Evolutionary conservation across 257 asterid species (phyloP), one percentile per base, ranked within the genome.

Genomic region (Solanum sparsipilum): DNA sequence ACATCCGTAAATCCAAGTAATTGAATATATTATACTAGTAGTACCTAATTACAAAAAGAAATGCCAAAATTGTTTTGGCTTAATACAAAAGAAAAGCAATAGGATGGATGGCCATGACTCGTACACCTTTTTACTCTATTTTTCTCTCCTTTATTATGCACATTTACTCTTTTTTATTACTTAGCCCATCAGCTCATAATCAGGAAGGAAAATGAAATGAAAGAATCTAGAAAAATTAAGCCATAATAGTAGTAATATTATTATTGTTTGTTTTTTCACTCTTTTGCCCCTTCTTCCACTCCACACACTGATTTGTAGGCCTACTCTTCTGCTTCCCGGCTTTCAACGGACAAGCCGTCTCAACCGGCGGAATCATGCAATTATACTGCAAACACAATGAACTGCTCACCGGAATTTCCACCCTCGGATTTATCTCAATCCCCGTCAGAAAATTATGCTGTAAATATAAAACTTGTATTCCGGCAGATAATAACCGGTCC

Each of bases 371-470:
- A 36, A 96, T 96, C 99, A 96, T 95, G 85, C 99, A 96, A 81
- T 96, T 97, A 65, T 97, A 97, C 92, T 96, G 99, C 90, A 96
- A 88, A 88, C 99, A 97, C 90, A 97, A 58, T 1, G 99, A 96
- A n/a, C 94, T 90, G 90, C 92, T 93, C 87, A 92, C 32, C 0
- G 99, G 99, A 84, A 97, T 97, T 89, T 90, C 95, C 29, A 92
- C 98, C 94, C 94, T 89, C 86, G 99, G 98, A 87, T 90, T 93
- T 0, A 97, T 96, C 91, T 90, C 93, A 12, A 97, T 96, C 46
- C 99, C 98, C 21, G 99, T 97, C 76, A 97, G 67, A 70, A 90
- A 97, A 79, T 97, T 97, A 63, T 97, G 99, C 92, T 97, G 99
- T 8, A 97, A 44, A 84, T 96, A 96, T 46, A 96, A 67, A 20